phyloP scores from a whole-genome alignment of 257 asterid species.

The Nyctanthes arbortristis region DNA sequence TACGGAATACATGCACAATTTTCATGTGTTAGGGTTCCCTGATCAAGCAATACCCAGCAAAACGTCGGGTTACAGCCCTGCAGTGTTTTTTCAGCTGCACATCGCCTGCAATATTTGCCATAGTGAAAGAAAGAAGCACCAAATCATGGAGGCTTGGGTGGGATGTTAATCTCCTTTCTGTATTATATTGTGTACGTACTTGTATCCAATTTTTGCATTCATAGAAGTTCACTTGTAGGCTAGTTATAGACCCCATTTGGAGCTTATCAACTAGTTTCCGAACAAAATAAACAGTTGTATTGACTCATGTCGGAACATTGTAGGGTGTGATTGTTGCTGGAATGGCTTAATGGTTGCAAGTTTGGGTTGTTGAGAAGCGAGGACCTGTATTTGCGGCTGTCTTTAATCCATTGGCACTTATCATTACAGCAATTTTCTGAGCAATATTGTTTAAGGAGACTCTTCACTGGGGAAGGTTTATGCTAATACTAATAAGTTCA shows the following conservation, averaged over 20 bases:
- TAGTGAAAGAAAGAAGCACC: slow-evolving; percentile 33
- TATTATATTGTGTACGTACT: slow-evolving; percentile 48
- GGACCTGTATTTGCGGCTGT: slow-evolving; percentile 58
- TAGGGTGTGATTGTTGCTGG: slow-evolving; percentile 61
- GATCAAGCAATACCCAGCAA: slow-evolving; percentile 49
- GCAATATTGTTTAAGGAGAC: slow-evolving; percentile 51
- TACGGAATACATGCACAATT: too few relatives aligned
- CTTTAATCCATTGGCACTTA: slow-evolving; percentile 53
- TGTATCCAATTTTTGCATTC: not conserved
- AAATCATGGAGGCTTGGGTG: slow-evolving; percentile 63
- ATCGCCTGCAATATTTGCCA: slow-evolving; percentile 39
- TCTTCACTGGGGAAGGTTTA: slow-evolving; percentile 62
- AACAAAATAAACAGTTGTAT: too few relatives aligned
- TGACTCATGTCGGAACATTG: not conserved
- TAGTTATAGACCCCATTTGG: too few relatives aligned
- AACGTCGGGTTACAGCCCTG: slow-evolving; percentile 44
- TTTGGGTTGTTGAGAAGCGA: slow-evolving; percentile 57
- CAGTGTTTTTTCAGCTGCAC: slow-evolving; percentile 53
- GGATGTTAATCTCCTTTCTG: slow-evolving; percentile 42
- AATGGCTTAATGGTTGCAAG: slow-evolving; percentile 39
- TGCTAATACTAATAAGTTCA: too few relatives aligned
- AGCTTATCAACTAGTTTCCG: too few relatives aligned
- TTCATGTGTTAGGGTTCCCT: slow-evolving; percentile 37
- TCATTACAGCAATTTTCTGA: slow-evolving; percentile 49
- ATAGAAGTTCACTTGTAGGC: too few relatives aligned